Evolutionary conservation across 139 green algal genomes (phyloP).

Genomic region (Diplosphaera chodatii): DNA sequence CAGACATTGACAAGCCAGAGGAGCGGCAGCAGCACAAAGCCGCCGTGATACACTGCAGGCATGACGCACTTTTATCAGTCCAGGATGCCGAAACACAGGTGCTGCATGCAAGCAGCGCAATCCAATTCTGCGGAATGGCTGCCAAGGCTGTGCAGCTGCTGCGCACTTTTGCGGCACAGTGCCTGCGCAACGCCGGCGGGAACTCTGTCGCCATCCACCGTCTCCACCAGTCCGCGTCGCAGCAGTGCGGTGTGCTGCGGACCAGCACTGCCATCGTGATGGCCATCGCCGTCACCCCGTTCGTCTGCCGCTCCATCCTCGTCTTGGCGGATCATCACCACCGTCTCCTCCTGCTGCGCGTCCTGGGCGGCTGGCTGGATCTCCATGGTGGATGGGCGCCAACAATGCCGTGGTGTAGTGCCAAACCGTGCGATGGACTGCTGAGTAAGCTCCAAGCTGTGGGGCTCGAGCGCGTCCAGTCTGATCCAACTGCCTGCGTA

Average conservation of each 20-base stretch:
- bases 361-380: neutral
- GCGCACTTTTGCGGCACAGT: neutral
- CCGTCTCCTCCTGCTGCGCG: neutral
- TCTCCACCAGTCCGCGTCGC: neutral
- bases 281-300: no score
- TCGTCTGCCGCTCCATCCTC: no score
- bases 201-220: neutral
- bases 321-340: neutral
- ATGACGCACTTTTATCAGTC: no score
- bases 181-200: neutral
- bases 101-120: neutral
- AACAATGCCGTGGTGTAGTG: no score
- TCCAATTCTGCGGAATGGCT: no score
- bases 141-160: neutral
- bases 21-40: slow-evolving; percentile 16
- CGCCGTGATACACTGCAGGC: slow-evolving; percentile 16
- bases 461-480: neutral
- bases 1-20: slow-evolving; percentile 21
- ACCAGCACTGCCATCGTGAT: neutral
- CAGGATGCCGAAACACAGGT: no score
- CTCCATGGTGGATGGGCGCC: neutral
- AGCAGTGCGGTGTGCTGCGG: neutral
- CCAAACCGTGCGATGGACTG: no score
- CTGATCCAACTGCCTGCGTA: no score
- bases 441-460: neutral